Evolutionary conservation across 2,329 filamentous ascomycete genomes (phyloP), one percentile per base, ranked within the genome.

Genomic region (Hypoxylon rubiginosum): DNA sequence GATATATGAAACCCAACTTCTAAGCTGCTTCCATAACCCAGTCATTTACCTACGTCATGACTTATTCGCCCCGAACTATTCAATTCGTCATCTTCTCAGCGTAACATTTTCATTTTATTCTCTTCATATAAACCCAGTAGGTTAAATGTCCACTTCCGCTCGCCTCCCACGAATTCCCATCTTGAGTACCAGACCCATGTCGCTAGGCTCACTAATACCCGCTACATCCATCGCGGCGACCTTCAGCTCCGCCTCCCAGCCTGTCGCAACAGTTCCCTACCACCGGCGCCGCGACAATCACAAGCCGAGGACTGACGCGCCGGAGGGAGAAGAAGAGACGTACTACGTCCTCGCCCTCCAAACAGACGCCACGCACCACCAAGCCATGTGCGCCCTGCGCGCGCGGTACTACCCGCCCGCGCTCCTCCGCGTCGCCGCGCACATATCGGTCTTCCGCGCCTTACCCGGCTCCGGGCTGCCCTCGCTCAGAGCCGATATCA

Each of bases 401-500:
- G 32, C 45, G 50, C 34, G 51, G 2, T 70, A 69, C 49, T 71
- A 62, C 50, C 68, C 68, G 1, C 30, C 58, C 0, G 30, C 52
- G 7, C 60, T 69, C 8, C 67, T 67, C 24, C 68, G 63, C 17
- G 67, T 72, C 17, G 30, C 57, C n/a, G 70, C 68, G 3, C 70
- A 70, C 43, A 60, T 72, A 4, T 67, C 70, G 2, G 64, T 72
- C 21, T 71, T 72, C 58, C 70, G 62, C 54, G 70, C 68, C 6
- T 62, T 71, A 24, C 66, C 70, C 13, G 64, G 53, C 10, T 66
- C 64, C 1, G 7, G 24, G 1, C 58, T 72, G 1, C 21, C 61
- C 9, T 46, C 30, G 1, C 30, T 70, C 11, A 50, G 32, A 24
- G 4, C 32, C 5, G 68, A 66, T 13, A 26, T 69, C 5, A 50